Base-by-base conservation (phyloP, 1,139 yeast genomes). In the Suhomyces bokatorum region DNA sequence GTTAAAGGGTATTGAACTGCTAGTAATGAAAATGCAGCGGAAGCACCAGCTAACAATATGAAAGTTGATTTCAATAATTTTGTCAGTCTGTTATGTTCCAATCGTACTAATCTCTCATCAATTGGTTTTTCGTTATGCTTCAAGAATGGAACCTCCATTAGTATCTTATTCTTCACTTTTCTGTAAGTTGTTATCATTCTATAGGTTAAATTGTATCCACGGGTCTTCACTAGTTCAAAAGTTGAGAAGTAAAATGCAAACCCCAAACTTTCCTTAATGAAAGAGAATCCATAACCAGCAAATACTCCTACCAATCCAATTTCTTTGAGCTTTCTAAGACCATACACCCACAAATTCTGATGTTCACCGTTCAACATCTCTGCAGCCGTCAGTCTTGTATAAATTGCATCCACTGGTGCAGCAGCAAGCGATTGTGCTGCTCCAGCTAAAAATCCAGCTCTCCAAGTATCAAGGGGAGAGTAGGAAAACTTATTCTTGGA, bases 341-440 rank as follows among this genome's bases (percentile, higher is more conserved):
- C 91, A 63, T 88, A 91, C 31, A 69, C 66, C 95, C 97, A 88
- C 47, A 90, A 63, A 47, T 86, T 84, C 43, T 78, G 80, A 60
- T 87, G 87, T 32, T 77, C 73, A 5, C 90, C 88, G 44, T 76
- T 76, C 22, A 89, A 65, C 50, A 89, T 68, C 53, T 88, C 96
- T 6, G 85, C 78, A 1, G 89, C 85, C 2, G 83, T 75, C 58
- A 90, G 87, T 54, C 97, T 73, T 1, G 96, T 81, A 56, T 86
- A 87, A 7, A 91, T 83, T 8, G 97, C 97, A 64, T 91, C 97
- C 3, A 91, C 77, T 0, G 98, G 98, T 2, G 97, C 95, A 1
- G 97, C 96, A 1, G 90, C 93, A n/a, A 88, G 67, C 14, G 96
- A 86, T 56, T 93, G 97, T 12, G 83, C 81, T 0, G 84, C 81